Conservation (phyloP, 73 alveolate species). For the Tetrahymena thermophila region DNA sequence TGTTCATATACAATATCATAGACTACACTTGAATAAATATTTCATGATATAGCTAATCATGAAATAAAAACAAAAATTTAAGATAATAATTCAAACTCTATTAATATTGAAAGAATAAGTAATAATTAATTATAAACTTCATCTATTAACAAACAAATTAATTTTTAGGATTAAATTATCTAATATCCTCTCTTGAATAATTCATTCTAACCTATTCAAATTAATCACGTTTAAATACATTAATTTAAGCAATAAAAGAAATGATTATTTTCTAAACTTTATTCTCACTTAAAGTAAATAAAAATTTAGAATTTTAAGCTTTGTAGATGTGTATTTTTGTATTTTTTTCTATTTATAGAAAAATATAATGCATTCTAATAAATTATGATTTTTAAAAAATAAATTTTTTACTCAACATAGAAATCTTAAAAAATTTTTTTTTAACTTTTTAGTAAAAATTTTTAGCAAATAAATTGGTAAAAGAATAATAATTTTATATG, state of each 20-base stretch:
- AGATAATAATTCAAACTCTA: neutral
- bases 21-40: slow-evolving; percentile 45
- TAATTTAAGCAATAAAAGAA: too few relatives aligned
- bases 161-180: neutral
- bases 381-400: too few relatives aligned
- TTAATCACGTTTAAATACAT: neutral
- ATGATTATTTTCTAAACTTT: neutral
- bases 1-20: slow-evolving; percentile 49
- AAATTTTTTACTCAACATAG: too few relatives aligned
- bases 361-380: too few relatives aligned
- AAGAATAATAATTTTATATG: too few relatives aligned
- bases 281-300: too few relatives aligned
- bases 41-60: slow-evolving; percentile 43
- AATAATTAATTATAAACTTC: neutral
- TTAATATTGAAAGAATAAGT: neutral
- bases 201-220: neutral
- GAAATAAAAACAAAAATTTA: neutral
- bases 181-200: neutral
- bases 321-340: too few relatives aligned
- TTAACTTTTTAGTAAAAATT: too few relatives aligned
- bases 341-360: too few relatives aligned
- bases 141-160: neutral
- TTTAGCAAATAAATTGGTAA: too few relatives aligned
- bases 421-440: too few relatives aligned
- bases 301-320: too few relatives aligned